These are phyloP conservation scores for Saccharomycopsis crataegensis DNA, from an alignment of 1,139 yeast species.

Conservation along the genomic window DNA sequence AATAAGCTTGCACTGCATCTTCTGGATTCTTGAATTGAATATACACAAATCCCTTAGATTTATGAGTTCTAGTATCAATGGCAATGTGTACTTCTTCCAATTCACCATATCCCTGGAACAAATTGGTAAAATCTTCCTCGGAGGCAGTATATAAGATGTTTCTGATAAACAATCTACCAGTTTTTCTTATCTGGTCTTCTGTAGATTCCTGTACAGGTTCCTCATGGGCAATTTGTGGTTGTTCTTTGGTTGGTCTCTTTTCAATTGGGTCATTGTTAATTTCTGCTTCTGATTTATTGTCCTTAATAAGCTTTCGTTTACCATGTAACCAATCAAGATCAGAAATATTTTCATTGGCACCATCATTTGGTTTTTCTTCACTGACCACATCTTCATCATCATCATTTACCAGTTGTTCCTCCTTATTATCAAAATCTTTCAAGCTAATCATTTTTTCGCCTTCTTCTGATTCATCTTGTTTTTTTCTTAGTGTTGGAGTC, in stretches of 20 bases:
- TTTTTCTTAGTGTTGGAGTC: conserved; percentile 24
- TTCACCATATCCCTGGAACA: conserved; percentile 41
- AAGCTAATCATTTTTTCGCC: conserved; percentile 24
- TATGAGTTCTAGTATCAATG: conserved; percentile 80
- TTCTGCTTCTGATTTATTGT: conserved; percentile 24
- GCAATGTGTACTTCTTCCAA: conserved; percentile 85
- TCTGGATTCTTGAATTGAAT: conserved; percentile 58
- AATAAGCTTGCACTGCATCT: conserved; percentile 72
- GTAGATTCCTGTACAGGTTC: conserved; percentile 32
- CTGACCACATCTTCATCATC: conserved; percentile 18
- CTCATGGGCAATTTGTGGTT: conserved; percentile 9
- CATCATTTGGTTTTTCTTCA: conserved; percentile 24
- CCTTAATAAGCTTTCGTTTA: conserved; percentile 27
- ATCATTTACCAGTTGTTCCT: conserved; percentile 22
- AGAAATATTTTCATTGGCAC: conserved; percentile 36
- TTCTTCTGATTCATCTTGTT: conserved; percentile 20
- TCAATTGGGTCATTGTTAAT: conserved; percentile 18
- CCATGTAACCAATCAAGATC: conserved; percentile 85
- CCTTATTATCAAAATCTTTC: conserved; percentile 18
- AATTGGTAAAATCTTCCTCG: conserved; percentile 64
- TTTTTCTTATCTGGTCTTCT: conserved; percentile 46
- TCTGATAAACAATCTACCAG: conserved; percentile 84
- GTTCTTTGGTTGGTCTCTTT: conserved; percentile 21
- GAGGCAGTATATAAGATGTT: conserved; percentile 75
- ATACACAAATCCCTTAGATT: conserved; percentile 91